A percentile compares a stretch with the other conserved stretches of the same genome.
Evolutionary conservation across 192 early-diverging fungal genomes (phyloP).

Genomic region (Backusella mclennaniae): DNA sequence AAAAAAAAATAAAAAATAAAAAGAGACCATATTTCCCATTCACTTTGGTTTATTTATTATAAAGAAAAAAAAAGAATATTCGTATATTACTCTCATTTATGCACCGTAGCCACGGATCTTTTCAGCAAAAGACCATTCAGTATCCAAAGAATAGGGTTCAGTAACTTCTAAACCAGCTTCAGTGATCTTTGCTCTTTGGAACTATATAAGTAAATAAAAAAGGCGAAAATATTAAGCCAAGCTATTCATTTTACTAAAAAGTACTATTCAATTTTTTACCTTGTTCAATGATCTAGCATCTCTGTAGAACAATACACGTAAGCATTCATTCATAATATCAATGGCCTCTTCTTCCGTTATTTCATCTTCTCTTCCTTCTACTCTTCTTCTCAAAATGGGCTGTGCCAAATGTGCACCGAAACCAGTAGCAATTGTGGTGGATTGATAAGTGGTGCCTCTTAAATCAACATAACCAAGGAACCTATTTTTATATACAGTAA

Average conservation of each 20-base stretch:
- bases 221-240: not conserved
- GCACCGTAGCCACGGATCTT: slow-evolving; percentile 72
- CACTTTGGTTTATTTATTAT: not conserved
- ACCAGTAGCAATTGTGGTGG: slow-evolving; percentile 91
- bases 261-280: slow-evolving; percentile 39
- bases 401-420: slow-evolving; percentile 89
- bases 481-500: not conserved
- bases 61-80: slow-evolving; percentile 5
- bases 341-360: slow-evolving; percentile 89
- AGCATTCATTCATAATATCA: slow-evolving; percentile 80
- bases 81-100: slow-evolving; percentile 32
- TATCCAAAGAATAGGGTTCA: slow-evolving; percentile 82
- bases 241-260: not conserved
- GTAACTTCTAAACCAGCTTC: slow-evolving; percentile 78
- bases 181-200: slow-evolving; percentile 91
- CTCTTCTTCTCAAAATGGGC: slow-evolving; percentile 88
- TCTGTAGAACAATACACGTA: slow-evolving; percentile 93
- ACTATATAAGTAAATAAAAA: slow-evolving; percentile 40
- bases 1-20: not conserved
- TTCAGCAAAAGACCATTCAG: slow-evolving; percentile 93
- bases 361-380: slow-evolving; percentile 83
- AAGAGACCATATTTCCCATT: not conserved
- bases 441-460: slow-evolving; percentile 91
- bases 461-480: slow-evolving; percentile 94
- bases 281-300: slow-evolving; percentile 92